phyloP scores from a whole-genome alignment of 2,329 filamentous ascomycete genomes.

The Aspergillus pseudoviridinutans region DNA sequence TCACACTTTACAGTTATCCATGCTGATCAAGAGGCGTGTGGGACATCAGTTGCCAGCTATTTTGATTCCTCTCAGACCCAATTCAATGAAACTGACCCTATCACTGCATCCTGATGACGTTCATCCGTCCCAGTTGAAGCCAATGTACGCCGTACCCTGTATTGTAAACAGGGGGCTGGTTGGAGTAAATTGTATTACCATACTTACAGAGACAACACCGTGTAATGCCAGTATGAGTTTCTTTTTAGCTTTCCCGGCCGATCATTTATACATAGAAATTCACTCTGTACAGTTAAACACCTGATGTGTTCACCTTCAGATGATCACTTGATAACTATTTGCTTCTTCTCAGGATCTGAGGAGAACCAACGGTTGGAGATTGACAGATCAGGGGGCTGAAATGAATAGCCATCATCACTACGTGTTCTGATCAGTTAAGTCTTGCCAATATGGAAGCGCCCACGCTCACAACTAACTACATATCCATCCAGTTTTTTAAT shows the following conservation, averaged over 20 bases:
- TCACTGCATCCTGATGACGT: background rate
- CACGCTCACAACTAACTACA: background rate
- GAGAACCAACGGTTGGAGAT: background rate
- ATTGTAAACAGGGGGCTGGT: background rate
- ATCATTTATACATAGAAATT: constrained; percentile 9
- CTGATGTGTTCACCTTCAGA: constrained; percentile 1
- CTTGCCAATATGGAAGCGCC: background rate
- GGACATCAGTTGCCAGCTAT: background rate
- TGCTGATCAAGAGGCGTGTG: background rate
- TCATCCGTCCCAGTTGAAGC: background rate
- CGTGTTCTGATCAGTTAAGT: background rate
- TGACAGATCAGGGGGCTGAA: background rate
- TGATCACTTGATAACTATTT: constrained; percentile 13
- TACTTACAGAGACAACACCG: background rate
- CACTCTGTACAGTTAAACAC: background rate
- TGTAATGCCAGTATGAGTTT: background rate
- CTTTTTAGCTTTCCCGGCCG: constrained; percentile 1
- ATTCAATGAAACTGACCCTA: background rate
- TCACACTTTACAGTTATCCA: background rate
- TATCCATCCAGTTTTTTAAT: background rate
- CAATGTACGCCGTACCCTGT: background rate
- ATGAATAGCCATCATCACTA: background rate
- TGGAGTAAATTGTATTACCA: background rate
- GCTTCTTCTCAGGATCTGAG: background rate
- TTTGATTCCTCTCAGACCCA: background rate